These are phyloP conservation scores for Neofusicoccum ribis DNA, from an alignment of 2,329 filamentous ascomycete species.

Conservation along the genomic window DNA sequence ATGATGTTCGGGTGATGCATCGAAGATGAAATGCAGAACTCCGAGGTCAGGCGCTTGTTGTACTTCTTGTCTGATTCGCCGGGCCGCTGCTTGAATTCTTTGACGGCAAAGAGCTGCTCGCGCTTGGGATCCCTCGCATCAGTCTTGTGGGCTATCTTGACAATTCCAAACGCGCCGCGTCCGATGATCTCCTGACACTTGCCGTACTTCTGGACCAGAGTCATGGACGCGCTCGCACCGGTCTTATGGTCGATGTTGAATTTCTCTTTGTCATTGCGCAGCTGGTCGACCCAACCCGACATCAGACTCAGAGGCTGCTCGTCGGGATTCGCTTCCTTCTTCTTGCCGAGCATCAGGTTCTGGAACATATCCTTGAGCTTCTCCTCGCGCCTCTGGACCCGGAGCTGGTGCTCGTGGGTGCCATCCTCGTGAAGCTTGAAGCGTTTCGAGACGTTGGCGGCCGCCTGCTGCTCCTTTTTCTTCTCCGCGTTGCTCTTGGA, in stretches of 20 bases:
- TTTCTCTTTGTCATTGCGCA: conserved; percentile 82
- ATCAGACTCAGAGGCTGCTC: conserved; percentile 89
- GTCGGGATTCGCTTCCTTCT: conserved; percentile 67
- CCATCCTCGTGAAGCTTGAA: conserved; percentile 65
- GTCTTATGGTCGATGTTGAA: conserved; percentile 73
- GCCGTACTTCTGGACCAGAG: conserved; percentile 93
- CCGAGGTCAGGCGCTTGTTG: conserved; percentile 92
- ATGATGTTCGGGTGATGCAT: conserved; percentile 97
- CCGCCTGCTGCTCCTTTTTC: conserved; percentile 28
- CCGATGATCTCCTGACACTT: conserved; percentile 98
- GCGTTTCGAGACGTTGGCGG: conserved; percentile 38
- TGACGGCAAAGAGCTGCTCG: conserved; percentile 94
- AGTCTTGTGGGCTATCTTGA: conserved; percentile 95
- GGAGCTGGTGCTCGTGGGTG: conserved; percentile 83
- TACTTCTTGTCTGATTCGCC: conserved; percentile 97
- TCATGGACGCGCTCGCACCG: conserved; percentile 71
- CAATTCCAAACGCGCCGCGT: conserved; percentile 93
- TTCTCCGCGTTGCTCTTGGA: conserved; percentile 25
- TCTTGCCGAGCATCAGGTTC: conserved; percentile 76
- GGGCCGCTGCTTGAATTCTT: conserved; percentile 92
- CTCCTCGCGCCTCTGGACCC: conserved; percentile 87
- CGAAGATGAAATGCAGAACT: conserved; percentile 98
- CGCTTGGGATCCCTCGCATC: conserved; percentile 72
- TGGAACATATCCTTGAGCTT: conserved; percentile 92
- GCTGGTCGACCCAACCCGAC: conserved; percentile 92